Evolutionary conservation across 78 protist species (phyloP).

Genomic region (Cavenderia fasciculata): DNA sequence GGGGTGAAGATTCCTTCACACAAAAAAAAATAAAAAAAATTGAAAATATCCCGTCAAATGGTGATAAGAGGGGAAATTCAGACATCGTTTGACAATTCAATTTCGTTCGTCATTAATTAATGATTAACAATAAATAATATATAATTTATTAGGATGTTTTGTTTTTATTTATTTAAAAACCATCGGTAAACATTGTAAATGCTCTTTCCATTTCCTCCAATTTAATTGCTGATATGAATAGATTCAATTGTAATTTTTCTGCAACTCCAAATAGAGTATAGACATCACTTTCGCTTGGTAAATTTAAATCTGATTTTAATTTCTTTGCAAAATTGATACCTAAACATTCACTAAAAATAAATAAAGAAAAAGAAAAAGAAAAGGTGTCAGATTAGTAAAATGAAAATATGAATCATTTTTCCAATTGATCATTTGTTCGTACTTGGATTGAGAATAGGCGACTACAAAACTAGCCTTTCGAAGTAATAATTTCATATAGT

Average conservation of each 20-base stretch:
- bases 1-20: too few relatives aligned
- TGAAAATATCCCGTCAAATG: too few relatives aligned
- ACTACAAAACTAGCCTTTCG: constrained; percentile 19
- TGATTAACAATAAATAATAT: not conserved
- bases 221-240: constrained; percentile 29
- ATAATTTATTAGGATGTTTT: not conserved
- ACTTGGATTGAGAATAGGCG: constrained; percentile 15
- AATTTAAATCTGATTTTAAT: not conserved
- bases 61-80: too few relatives aligned
- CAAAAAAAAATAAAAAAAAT: too few relatives aligned
- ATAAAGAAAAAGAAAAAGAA: not conserved
- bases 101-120: too few relatives aligned
- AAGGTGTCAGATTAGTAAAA: not conserved
- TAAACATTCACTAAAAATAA: not conserved
- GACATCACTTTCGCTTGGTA: constrained; percentile 20
- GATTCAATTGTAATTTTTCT: constrained; percentile 26
- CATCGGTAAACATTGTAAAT: not conserved
- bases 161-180: not conserved
- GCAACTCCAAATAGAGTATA: constrained; percentile 34
- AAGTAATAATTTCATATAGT: constrained; percentile 12
- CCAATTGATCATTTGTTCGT: too few relatives aligned
- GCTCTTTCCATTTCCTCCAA: not conserved
- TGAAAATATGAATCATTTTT: too few relatives aligned
- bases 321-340: not conserved
- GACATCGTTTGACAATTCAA: too few relatives aligned